Base-by-base conservation (phyloP, 768 basidiomycete species). In the Tulasnella sp. region DNA sequence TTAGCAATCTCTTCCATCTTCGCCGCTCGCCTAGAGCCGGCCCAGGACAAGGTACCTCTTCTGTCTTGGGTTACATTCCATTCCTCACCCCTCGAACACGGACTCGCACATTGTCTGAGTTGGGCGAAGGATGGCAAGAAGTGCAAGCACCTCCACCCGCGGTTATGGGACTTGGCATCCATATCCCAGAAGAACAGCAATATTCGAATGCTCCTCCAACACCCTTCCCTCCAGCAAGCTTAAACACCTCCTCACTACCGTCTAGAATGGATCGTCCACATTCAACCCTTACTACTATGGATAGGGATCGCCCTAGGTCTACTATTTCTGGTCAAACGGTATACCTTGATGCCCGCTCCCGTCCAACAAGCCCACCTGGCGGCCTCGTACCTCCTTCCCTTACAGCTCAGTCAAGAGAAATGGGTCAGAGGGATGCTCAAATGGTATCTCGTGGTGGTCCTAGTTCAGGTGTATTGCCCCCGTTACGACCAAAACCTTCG, bases 371-470 rank as follows among this genome's bases (percentile, higher is more conserved):
- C 8, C 48, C 48, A 19, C 35, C 24, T 41, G 19, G 37, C n/a
- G 48, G 34, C 31, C 8, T 50, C n/a, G 19, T 16, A 5, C 25
- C 20, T 7, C n/a, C 24, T 27, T 24, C 20, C 42, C 16, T 40
- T 22, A 29, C 13, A 1, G 48, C 20, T 2, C 25, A 8, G 6
- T 35, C 34, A 9, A n/a, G 19, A 16, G 37, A 50, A 32, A 50
- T 50, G 48, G 27, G 37, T 8, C 35, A 50, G 25, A 50, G 37
- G 37, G 37, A 42, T 42, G 3, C n/a, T 4, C 16, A 27, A 9
- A 19, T 50, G 37, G 48, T 50, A 15, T 42, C 48, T 40, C 48
- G 32, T n/a, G n/a, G n/a, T n/a, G n/a, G n/a, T n/a, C n/a, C n/a
- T n/a, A n/a, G n/a, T n/a, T n/a, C n/a, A n/a, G n/a, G n/a, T n/a